Base-by-base conservation (phyloP, 2,329 filamentous ascomycete species). In the Epichloe festucae region DNA sequence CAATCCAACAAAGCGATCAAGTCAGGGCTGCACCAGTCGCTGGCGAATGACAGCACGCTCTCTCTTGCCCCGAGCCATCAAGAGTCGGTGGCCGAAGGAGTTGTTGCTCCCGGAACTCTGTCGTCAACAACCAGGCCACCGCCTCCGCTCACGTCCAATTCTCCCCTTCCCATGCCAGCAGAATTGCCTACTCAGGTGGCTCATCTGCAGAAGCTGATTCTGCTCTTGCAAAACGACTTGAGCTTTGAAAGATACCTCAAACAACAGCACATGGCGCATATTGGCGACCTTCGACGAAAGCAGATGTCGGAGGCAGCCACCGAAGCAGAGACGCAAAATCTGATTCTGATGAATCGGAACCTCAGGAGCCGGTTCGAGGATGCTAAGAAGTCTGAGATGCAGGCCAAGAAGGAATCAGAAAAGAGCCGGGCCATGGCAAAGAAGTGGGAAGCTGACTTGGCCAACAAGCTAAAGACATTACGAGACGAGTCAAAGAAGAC, bases 221-320 rank as follows among this genome's bases (percentile, higher is more conserved):
- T 89, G 50, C 70, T 90, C 2, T 67, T 93, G 11, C 81, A 84
- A 44, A 93, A 90, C 55, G 87, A 93, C 59, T 72, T 93, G 43
- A 87, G 85, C 57, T 93, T 91, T 60, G 88, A 93, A 64, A 77
- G 85, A 27, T 91, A 89, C 65, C 76, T 91, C 60, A 91, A 90
- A 63, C 81, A 89, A 56, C 87, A 93, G 60, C 87, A 91, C 63
- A 79, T 90, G 57, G 79, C 83, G 2, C 86, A 91, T 53, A 90
- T 93, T 62, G 86, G 86, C 1, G 85, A 88, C 60, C 69, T 93
- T 42, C 83, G 87, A 58, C 76, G 85, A 14, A 82, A 82, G 55
- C 83, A 89, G 53, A 80, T 91, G 56, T 79, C 79, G 56, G 85
- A 90, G 63, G 85, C 85, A 7, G 85, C 86, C 2, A 84, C 81